Evolutionary conservation across 441 rosid genomes (phyloP).

Genomic region (Biscutella auriculata): DNA sequence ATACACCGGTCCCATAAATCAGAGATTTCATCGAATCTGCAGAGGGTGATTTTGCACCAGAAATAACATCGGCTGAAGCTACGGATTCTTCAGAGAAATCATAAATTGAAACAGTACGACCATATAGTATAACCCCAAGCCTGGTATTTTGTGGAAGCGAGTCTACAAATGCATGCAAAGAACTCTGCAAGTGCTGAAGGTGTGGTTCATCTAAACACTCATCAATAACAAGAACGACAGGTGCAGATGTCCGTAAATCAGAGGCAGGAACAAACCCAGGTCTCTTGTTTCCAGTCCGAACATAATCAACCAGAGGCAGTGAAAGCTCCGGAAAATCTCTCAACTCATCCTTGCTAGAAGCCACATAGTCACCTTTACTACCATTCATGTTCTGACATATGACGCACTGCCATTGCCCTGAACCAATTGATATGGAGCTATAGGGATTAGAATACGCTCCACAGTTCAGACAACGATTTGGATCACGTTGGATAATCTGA

Average conservation of each 20-base stretch:
- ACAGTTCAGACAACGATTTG: constrained; percentile 82
- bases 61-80: constrained; percentile 94
- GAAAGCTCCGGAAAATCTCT: constrained; percentile 60
- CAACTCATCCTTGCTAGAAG: constrained; percentile 65
- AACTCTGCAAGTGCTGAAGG: constrained; percentile 88
- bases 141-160: constrained; percentile 66
- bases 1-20: constrained; percentile 86
- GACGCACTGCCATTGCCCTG: constrained; percentile 96
- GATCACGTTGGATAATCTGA: constrained; percentile 66
- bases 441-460: constrained; percentile 83
- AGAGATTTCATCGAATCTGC: constrained; percentile 71
- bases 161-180: constrained; percentile 88
- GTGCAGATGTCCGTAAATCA: constrained; percentile 78
- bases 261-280: constrained; percentile 80
- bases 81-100: constrained; percentile 84
- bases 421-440: constrained; percentile 69
- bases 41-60: constrained; percentile 71
- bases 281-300: constrained; percentile 74
- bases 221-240: constrained; percentile 77
- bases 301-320: constrained; percentile 71
- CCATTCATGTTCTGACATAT: constrained; percentile 62
- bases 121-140: constrained; percentile 74
- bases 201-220: constrained; percentile 94
- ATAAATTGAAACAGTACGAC: constrained; percentile 74
- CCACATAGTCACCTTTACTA: constrained; percentile 81